Percentiles rank a stretch among this genome's conserved stretches.
These are phyloP conservation scores for Penicillium brasilianum DNA, from an alignment of 2,329 filamentous ascomycete genomes.

Conservation along the genomic window DNA sequence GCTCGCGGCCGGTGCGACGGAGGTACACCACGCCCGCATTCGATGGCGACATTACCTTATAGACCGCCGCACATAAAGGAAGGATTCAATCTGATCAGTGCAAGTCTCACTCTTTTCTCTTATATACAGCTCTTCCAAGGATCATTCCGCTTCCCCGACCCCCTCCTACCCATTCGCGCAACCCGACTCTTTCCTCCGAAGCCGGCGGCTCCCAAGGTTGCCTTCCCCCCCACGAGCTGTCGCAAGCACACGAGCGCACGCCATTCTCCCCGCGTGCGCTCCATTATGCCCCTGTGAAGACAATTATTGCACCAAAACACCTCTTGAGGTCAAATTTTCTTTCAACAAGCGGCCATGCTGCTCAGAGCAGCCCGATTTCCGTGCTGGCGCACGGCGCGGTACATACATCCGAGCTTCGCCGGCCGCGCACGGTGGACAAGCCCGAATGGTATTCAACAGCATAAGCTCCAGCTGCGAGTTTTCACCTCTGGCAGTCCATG, in stretches of 20 bases:
- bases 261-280: constrained; percentile 17
- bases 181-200: constrained; percentile 40
- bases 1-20: constrained; percentile 18
- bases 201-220: constrained; percentile 37
- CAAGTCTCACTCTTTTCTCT: constrained; percentile 4
- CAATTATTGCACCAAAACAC: constrained; percentile 5
- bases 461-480: constrained; percentile 32
- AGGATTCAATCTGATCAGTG: constrained; percentile 4
- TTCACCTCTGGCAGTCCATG: constrained; percentile 36
- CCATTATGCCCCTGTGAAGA: constrained; percentile 35
- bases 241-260: constrained; percentile 24
- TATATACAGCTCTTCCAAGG: background rate
- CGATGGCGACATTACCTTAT: constrained; percentile 34
- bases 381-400: constrained; percentile 40
- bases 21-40: constrained; percentile 22
- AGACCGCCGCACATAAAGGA: constrained; percentile 8
- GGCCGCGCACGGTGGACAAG: constrained; percentile 32
- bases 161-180: background rate
- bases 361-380: constrained; percentile 44
- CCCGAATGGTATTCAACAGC: constrained; percentile 21
- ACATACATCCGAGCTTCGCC: constrained; percentile 32
- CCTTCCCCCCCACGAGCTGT: constrained; percentile 32
- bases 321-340: background rate
- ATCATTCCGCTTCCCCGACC: background rate
- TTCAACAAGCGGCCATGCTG: constrained; percentile 39